A percentile compares a stretch with the other conserved stretches of the same genome.
Conservation (phyloP, 768 basidiomycete species). For the Gautieria morchelliformis region DNA sequence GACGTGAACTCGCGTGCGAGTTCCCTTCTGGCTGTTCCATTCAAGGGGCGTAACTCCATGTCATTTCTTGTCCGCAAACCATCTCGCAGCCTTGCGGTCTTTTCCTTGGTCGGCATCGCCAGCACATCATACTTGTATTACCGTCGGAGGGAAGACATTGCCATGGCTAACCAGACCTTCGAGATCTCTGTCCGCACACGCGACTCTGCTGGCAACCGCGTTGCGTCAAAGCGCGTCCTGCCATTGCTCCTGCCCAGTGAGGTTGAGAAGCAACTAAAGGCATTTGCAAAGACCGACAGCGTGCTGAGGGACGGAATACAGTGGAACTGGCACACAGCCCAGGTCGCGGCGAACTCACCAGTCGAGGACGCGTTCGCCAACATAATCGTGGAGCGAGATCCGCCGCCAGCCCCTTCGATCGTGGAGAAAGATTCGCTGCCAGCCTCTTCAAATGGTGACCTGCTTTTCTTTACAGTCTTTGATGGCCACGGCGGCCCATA, state of each 20-base stretch:
- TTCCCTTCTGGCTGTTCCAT: background rate
- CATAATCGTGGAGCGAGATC: conserved; percentile 56
- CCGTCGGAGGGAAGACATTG: background rate
- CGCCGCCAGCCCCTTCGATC: conserved; percentile 1
- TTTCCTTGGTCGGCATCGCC: background rate
- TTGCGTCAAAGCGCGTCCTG: background rate
- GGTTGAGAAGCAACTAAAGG: conserved; percentile 7
- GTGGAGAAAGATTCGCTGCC: background rate
- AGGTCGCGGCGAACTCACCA: conserved; percentile 77
- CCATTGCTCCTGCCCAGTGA: conserved; percentile 7
- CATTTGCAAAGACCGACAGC: background rate
- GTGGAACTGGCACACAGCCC: conserved; percentile 75
- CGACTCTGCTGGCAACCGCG: background rate
- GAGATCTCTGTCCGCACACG: background rate
- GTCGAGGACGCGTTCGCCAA: conserved; percentile 83
- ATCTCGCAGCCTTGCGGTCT: background rate
- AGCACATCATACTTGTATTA: background rate
- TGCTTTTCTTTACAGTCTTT: conserved; percentile 82
- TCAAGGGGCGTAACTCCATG: background rate
- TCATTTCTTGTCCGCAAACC: background rate
- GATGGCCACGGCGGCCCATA: conserved; percentile 83
- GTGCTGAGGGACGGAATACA: conserved; percentile 32
- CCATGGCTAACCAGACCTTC: conserved; percentile 5
- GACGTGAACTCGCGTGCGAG: background rate
- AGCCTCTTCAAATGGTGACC: conserved; percentile 37